Base-by-base conservation (phyloP, 805 yeast genomes). In the Priceomyces castillae region DNA sequence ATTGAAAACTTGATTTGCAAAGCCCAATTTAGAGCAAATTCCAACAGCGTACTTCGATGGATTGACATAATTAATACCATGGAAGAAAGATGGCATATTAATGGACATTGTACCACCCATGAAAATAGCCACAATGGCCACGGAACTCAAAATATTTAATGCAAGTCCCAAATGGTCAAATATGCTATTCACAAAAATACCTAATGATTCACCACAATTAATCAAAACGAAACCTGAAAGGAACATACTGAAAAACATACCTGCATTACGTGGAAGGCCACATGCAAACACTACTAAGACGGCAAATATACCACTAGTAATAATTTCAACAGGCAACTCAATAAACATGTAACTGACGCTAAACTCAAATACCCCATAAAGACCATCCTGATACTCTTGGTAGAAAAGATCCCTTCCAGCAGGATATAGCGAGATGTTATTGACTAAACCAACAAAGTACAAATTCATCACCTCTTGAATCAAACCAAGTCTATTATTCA, bases 71-170 rank as follows among this genome's bases (percentile, higher is more conserved):
- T 87, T 88, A 57, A 86, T 63, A 0, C 82, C 95, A 48, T 73
- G 72, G 56, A 88, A 71, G 38, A 89, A 80, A 1, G 64, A 65
- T 19, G 84, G 85, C 84, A 88, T 78, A n/a, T 82, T 71, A 53
- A 87, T 67, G 0, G 96, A 84, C 81, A 89, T 74, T 9, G 90
- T 68, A 3, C 96, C 97, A 1, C 88, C 86, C 94, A 89, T 85
- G 51, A 85, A 79, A 4, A 85, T 78, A 4, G 92, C 94, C 39
- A 87, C 65, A 2, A 88, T 78, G 41, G 86, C 65, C 22, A 85
- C 58, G 7, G 81, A 74, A 0, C 90, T 77, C 28, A 89, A 80
- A 2, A 86, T 64, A 57, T 85, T 86, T 14, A 86, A 81, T 0
- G 94, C 95, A 54, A 88, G 78, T 0, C 96, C 96, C 25, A 88